These are phyloP conservation scores for Plasmodium fragile DNA, from an alignment of 169 alveolate genomes.

Conservation along the genomic window DNA sequence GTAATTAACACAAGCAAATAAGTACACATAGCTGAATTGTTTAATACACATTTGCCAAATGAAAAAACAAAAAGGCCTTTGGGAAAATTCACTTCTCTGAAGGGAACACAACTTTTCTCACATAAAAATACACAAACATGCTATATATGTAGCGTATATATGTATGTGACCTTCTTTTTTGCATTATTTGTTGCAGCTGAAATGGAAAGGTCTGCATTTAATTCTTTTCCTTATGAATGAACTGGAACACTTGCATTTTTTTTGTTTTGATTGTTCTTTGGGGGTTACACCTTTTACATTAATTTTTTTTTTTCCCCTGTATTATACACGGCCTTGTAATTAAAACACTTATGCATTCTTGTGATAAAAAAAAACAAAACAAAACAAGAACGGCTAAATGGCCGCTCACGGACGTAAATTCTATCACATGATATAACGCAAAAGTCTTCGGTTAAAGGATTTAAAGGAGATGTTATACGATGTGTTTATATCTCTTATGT, in stretches of 20 bases:
- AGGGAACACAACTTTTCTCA: background rate
- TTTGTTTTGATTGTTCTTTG: background rate
- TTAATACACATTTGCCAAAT: background rate
- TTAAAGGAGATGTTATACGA: background rate
- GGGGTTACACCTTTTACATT: background rate
- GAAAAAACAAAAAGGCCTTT: too few relatives aligned
- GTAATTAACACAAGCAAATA: background rate
- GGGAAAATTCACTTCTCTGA: background rate
- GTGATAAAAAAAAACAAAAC: background rate
- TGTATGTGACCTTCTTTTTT: background rate
- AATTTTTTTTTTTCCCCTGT: background rate
- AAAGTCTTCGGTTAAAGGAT: background rate
- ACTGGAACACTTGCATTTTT: background rate
- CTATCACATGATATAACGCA: background rate
- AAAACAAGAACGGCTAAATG: background rate
- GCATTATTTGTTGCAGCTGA: background rate
- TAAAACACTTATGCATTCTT: background rate
- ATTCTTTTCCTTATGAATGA: background rate
- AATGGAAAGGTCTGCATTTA: background rate
- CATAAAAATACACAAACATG: background rate
- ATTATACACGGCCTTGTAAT: background rate
- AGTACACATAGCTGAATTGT: background rate
- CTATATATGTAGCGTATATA: background rate
- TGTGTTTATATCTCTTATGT: background rate
- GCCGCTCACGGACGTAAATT: background rate